Evolutionary conservation across 371 early-diverging fungal genomes (phyloP).

Genomic region (Lichtheimia ornata): DNA sequence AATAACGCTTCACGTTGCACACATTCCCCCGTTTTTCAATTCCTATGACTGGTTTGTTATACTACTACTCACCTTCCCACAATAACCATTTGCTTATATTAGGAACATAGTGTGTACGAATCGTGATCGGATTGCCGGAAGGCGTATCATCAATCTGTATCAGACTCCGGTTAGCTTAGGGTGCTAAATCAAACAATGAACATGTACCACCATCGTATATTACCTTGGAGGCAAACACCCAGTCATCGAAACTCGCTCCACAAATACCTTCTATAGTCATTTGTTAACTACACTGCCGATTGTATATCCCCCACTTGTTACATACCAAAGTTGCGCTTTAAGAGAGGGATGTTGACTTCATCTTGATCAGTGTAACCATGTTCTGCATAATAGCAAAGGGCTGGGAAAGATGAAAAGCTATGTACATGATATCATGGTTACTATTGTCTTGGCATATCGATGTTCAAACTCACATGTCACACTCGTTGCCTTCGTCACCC

Average conservation of each 20-base stretch:
- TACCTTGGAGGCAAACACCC: conserved; percentile 69
- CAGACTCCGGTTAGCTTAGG: neutral
- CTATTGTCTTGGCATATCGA: too few relatives aligned
- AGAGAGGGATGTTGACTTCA: conserved; percentile 58
- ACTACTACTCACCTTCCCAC: conserved; percentile 70
- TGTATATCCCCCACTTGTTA: neutral
- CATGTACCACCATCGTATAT: conserved; percentile 1
- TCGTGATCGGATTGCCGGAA: conserved; percentile 42
- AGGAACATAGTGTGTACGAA: conserved; percentile 63
- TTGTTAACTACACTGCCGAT: neutral
- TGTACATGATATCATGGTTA: neutral
- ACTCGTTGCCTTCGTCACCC: conserved; percentile 93
- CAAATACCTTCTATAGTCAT: conserved; percentile 62
- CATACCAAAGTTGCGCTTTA: conserved; percentile 65
- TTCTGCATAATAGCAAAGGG: conserved; percentile 73
- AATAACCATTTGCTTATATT: conserved; percentile 85
- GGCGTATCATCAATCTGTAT: conserved; percentile 57
- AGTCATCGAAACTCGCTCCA: conserved; percentile 79
- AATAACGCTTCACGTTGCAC: too few relatives aligned
- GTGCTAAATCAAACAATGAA: neutral
- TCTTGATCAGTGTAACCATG: conserved; percentile 67
- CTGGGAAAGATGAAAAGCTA: conserved; percentile 74
- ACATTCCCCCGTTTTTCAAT: too few relatives aligned
- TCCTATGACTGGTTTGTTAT: neutral
- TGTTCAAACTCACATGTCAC: conserved; percentile 60